Percentiles rank a stretch among this genome's conserved stretches.
These are phyloP conservation scores for Exophiala oligosperma DNA, from an alignment of 2,329 filamentous ascomycete genomes.

Conservation along the genomic window DNA sequence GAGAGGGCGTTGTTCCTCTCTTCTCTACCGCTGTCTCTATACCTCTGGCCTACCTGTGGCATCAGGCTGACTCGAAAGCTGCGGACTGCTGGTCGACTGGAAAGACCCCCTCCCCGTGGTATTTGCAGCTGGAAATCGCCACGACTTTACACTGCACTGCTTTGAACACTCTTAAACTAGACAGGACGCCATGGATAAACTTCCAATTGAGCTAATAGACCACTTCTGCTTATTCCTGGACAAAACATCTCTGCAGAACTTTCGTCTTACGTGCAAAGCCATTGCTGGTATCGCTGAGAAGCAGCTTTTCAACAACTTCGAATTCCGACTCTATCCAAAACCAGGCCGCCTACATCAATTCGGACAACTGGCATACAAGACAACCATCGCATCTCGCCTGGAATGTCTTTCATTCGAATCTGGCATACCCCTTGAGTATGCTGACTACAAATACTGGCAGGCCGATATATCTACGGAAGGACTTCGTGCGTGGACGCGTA, in stretches of 20 bases:
- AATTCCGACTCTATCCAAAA: constrained; percentile 24
- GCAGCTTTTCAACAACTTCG: constrained; percentile 23
- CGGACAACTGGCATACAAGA: constrained; percentile 13
- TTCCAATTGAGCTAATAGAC: constrained; percentile 19
- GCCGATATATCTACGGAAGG: constrained; percentile 20
- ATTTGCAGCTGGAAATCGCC: not conserved
- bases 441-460: constrained; percentile 26
- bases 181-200: constrained; percentile 15
- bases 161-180: not conserved
- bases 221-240: constrained; percentile 19
- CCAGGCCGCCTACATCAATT: constrained; percentile 17
- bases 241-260: constrained; percentile 9
- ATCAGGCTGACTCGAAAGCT: too few species aligned
- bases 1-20: too few species aligned
- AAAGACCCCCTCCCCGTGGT: too few species aligned
- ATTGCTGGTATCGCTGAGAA: constrained; percentile 15
- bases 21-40: too few species aligned
- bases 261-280: constrained; percentile 21
- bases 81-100: too few species aligned
- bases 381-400: constrained; percentile 18
- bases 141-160: not conserved
- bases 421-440: constrained; percentile 24
- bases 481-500: constrained; percentile 13
- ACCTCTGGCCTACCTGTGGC: too few species aligned
- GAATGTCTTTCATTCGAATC: constrained; percentile 18